Evolutionary conservation across 345 rosid species (phyloP).

Genomic region (Rhodamnia rubescens): DNA sequence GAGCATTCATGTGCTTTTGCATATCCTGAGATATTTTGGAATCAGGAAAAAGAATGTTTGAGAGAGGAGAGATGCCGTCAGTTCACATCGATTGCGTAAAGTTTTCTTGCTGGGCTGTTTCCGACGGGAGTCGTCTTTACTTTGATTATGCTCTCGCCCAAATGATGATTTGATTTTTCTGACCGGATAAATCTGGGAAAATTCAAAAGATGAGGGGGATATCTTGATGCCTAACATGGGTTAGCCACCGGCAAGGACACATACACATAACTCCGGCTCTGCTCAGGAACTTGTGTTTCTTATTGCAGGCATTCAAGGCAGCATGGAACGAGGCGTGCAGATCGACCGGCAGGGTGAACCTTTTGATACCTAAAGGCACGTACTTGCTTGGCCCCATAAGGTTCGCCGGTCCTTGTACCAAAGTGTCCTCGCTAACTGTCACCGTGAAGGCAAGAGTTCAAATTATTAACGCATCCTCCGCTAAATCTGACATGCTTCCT

Average conservation of each 20-base stretch:
- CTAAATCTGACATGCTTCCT: neutral
- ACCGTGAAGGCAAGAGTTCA: conserved; percentile 2
- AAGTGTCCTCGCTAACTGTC: conserved; percentile 11
- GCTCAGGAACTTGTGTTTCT: neutral
- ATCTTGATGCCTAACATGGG: neutral
- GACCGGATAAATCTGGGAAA: too few relatives aligned
- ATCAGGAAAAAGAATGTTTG: neutral
- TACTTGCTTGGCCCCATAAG: conserved; percentile 21
- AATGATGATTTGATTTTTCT: too few relatives aligned
- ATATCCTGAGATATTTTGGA: neutral
- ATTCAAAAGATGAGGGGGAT: too few relatives aligned
- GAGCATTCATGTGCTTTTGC: neutral
- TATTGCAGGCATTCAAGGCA: conserved; percentile 13
- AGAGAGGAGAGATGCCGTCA: neutral
- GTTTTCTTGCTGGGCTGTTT: neutral
- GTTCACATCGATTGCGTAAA: neutral
- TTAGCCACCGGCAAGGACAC: neutral
- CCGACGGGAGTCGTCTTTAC: neutral
- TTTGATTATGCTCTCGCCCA: neutral
- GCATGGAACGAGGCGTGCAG: conserved; percentile 23
- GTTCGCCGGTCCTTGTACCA: conserved; percentile 19
- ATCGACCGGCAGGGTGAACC: conserved; percentile 6
- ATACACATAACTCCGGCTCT: neutral
- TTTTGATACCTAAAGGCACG: conserved; percentile 19
- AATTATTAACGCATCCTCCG: neutral